phyloP scores from a whole-genome alignment of 2,329 filamentous ascomycete species.

The Trichoderma koningii region DNA sequence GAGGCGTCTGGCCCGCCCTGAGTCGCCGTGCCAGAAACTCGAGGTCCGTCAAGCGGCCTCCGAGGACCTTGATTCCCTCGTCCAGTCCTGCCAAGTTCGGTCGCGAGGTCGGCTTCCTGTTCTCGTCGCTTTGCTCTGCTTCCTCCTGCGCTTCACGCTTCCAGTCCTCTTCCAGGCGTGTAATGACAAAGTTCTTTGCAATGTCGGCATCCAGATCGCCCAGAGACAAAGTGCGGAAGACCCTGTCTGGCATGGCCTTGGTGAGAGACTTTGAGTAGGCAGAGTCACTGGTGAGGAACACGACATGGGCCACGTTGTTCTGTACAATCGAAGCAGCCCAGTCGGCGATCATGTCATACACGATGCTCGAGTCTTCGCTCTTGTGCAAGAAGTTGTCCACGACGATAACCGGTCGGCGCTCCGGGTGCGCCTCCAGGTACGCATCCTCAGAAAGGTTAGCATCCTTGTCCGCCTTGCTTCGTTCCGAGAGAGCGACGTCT shows the following conservation, averaged over 20 bases:
- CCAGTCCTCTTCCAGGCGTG: conserved; percentile 64
- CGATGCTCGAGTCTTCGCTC: conserved; percentile 61
- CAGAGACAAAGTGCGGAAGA: conserved; percentile 83
- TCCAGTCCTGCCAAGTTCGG: conserved; percentile 71
- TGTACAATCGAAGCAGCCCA: conserved; percentile 88
- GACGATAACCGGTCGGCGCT: conserved; percentile 78
- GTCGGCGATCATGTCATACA: conserved; percentile 80
- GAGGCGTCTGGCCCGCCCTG: conserved; percentile 80
- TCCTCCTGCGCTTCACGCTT: conserved; percentile 37
- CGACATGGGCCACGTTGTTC: conserved; percentile 86
- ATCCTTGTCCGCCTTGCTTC: conserved; percentile 74
- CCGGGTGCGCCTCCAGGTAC: conserved; percentile 86
- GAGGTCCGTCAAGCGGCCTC: conserved; percentile 91
- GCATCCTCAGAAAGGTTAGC: conserved; percentile 75
- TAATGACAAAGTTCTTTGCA: conserved; percentile 87
- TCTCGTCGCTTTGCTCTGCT: conserved; percentile 34
- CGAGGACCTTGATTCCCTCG: conserved; percentile 76
- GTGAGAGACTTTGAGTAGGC: conserved; percentile 85
- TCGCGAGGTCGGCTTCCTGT: conserved; percentile 33
- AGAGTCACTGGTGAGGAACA: conserved; percentile 89
- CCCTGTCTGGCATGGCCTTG: conserved; percentile 84
- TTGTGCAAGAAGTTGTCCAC: conserved; percentile 92
- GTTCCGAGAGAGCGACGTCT: conserved; percentile 69
- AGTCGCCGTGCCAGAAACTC: conserved; percentile 91
- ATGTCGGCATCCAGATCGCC: conserved; percentile 85